A percentile compares a stretch with the other conserved stretches of the same genome.
Conservation (phyloP, 148 eudicot species). For the Hydrangea macrophylla region DNA sequence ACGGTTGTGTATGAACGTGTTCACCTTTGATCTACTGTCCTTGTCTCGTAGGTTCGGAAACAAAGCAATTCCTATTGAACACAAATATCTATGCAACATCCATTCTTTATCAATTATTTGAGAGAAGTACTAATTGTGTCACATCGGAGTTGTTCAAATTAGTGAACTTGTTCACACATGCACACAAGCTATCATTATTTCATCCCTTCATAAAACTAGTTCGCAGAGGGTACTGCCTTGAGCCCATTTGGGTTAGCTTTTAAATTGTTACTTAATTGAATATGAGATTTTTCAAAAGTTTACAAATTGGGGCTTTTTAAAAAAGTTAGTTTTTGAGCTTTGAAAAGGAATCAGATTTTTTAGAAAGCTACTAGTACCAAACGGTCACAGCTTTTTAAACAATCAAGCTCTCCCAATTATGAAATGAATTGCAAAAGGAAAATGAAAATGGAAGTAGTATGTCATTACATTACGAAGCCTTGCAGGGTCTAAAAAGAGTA, state of each 20-base stretch:
- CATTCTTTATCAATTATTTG: background rate
- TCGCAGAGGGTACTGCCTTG: background rate
- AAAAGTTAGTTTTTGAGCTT: no score
- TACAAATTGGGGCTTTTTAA: no score
- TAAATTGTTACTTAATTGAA: no score
- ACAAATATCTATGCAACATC: background rate
- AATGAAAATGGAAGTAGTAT: background rate
- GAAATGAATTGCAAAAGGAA: background rate
- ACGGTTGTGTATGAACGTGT: background rate
- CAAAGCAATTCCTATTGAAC: background rate
- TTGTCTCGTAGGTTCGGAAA: background rate
- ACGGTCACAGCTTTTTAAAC: no score
- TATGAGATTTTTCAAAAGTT: no score
- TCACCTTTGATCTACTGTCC: background rate
- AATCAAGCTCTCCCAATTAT: no score
- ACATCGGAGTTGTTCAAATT: background rate
- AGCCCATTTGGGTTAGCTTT: no score
- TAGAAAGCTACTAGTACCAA: no score
- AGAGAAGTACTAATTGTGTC: background rate
- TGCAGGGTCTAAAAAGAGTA: slow-evolving; percentile 51
- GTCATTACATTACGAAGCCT: slow-evolving; percentile 58
- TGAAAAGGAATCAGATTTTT: no score
- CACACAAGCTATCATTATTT: background rate
- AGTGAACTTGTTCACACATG: background rate
- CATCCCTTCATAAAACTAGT: no score